Evolutionary conservation across 2,329 filamentous ascomycete species (phyloP).

Genomic region (Lecanicillium sp.): DNA sequence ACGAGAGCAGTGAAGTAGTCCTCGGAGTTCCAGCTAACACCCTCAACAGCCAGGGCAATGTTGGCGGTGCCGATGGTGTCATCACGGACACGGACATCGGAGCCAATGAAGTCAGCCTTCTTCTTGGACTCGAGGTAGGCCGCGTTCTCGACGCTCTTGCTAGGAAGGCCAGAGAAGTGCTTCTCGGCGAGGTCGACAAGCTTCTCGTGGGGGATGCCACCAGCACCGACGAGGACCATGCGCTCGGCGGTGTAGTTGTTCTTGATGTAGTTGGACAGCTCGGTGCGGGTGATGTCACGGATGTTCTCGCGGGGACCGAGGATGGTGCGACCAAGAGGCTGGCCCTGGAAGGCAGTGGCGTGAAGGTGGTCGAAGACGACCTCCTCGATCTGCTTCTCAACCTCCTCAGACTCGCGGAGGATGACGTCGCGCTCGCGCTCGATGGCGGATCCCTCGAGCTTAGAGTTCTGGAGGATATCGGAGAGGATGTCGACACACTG

Average conservation of each 20-base stretch:
- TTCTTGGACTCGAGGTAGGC: constrained; percentile 74
- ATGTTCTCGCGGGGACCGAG: constrained; percentile 98
- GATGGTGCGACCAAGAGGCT: constrained; percentile 95
- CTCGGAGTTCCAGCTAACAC: constrained; percentile 98
- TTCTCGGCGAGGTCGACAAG: constrained; percentile 95
- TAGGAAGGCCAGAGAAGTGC: constrained; percentile 79
- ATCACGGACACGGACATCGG: constrained; percentile 90
- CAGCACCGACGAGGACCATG: constrained; percentile 96
- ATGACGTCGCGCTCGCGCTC: constrained; percentile 99
- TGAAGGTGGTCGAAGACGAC: constrained; percentile 99
- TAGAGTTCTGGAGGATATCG: constrained; percentile 99
- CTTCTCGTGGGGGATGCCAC: constrained; percentile 88
- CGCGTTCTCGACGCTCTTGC: constrained; percentile 66
- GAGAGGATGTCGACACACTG: constrained; percentile 96
- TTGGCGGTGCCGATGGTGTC: constrained; percentile 95
- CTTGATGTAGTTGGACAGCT: constrained; percentile 95
- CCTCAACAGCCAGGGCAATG: constrained; percentile 97
- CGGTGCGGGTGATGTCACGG: constrained; percentile 84
- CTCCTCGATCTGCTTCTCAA: constrained; percentile 99
- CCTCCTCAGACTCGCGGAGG: constrained; percentile 96
- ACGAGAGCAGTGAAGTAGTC: constrained; percentile 99
- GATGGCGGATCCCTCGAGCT: constrained; percentile 86
- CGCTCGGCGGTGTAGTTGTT: constrained; percentile 99
- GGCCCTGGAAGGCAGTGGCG: constrained; percentile 93
- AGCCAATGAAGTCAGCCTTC: constrained; percentile 93